Percentiles rank a stretch among this genome's conserved stretches.
Conservation (phyloP, 164 flowering plant genomes). For the Vitis vinifera region DNA sequence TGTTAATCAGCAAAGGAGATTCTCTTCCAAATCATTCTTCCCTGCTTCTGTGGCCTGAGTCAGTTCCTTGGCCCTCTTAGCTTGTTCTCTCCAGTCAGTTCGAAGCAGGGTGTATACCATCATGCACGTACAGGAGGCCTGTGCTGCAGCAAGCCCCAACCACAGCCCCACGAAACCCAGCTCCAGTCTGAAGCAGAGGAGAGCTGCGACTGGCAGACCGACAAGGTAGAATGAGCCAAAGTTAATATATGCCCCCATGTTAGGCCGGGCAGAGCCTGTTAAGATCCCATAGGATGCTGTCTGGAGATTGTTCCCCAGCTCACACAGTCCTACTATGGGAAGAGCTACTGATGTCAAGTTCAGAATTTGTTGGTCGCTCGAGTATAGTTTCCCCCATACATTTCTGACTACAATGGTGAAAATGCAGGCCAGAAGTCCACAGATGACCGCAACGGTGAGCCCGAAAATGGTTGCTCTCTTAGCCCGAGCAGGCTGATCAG, state of each 20-base stretch:
- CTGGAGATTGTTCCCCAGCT: constrained; percentile 47
- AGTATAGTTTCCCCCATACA: constrained; percentile 42
- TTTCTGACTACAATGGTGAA: constrained; percentile 32
- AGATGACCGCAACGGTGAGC: constrained; percentile 18
- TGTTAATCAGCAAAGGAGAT: constrained; percentile 13
- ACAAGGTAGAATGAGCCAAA: constrained; percentile 40
- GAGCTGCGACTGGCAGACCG: constrained; percentile 42
- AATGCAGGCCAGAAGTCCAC: constrained; percentile 26
- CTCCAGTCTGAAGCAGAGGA: constrained; percentile 23
- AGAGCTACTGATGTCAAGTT: constrained; percentile 31
- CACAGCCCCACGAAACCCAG: constrained; percentile 40
- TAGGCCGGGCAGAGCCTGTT: constrained; percentile 42
- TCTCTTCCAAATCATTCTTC: constrained; percentile 17
- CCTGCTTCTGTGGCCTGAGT: constrained; percentile 18
- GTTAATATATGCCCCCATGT: constrained; percentile 34
- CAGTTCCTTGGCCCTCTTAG: constrained; percentile 39
- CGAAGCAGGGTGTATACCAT: constrained; percentile 28
- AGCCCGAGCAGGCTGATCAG: constrained; percentile 41
- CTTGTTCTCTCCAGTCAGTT: constrained; percentile 49
- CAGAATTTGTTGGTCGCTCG: constrained; percentile 33
- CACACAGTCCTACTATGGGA: constrained; percentile 47
- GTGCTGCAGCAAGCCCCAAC: constrained; percentile 47
- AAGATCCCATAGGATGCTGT: constrained; percentile 49
- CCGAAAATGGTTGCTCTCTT: constrained; percentile 27
- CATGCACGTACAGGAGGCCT: constrained; percentile 37